phyloP scores from a whole-genome alignment of 495 filamentous ascomycete genomes.

The Hyaloscypha finlandica region DNA sequence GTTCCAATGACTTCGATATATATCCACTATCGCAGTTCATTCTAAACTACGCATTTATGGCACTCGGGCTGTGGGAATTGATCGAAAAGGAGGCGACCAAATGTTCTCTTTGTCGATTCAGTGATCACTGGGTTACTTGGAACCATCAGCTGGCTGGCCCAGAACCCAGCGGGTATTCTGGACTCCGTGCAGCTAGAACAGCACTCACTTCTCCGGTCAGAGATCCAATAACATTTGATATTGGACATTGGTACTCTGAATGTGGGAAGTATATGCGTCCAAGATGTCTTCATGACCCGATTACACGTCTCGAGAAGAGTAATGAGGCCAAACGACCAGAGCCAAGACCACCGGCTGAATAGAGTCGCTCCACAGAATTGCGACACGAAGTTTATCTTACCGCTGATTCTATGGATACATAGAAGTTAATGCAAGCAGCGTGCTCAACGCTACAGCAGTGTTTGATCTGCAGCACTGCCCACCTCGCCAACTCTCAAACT shows the following conservation, averaged over 20 bases:
- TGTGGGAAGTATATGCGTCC: constrained; percentile 1
- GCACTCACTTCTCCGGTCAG: neutral
- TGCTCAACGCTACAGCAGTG: too few species aligned
- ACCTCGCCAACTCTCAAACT: too few species aligned
- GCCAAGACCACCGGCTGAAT: too few species aligned
- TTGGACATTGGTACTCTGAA: constrained; percentile 15
- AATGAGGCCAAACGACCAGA: too few species aligned
- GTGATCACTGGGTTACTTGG: constrained; percentile 29
- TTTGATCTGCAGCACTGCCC: too few species aligned
- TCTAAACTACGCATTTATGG: constrained; percentile 16
- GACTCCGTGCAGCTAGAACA: neutral
- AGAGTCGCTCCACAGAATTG: too few species aligned
- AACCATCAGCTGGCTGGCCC: constrained; percentile 16
- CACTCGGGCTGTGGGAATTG: constrained; percentile 18
- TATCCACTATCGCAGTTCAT: constrained; percentile 23
- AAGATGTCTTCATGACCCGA: constrained; percentile 7
- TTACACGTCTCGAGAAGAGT: neutral
- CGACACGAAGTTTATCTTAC: too few species aligned
- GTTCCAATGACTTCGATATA: constrained; percentile 13
- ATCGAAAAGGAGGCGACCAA: constrained; percentile 19
- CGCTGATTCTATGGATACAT: too few species aligned
- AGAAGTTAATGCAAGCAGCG: too few species aligned
- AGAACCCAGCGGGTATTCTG: constrained; percentile 7
- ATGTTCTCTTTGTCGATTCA: constrained; percentile 22
- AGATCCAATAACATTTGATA: constrained; percentile 13